Evolutionary conservation across 345 rosid genomes (phyloP).

Genomic region (Brassica cretica): DNA sequence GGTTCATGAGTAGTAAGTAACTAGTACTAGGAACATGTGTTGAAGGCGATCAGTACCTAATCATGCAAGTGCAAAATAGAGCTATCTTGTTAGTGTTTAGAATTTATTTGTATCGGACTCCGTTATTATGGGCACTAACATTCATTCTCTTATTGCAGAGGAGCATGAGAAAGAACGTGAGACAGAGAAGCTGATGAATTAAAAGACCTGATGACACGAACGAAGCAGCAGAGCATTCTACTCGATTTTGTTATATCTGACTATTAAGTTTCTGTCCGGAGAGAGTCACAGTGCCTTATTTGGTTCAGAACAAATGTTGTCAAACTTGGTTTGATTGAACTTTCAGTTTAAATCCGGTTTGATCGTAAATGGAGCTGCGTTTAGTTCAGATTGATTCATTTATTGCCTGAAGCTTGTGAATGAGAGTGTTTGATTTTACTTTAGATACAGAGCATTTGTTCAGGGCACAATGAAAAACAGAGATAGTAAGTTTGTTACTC

Average conservation of each 20-base stretch:
- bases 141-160: constrained; percentile 48
- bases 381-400: neutral
- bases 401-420: constrained; percentile 24
- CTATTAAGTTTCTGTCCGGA: neutral
- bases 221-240: neutral
- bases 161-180: constrained; percentile 66
- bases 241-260: too few species aligned
- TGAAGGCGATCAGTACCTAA: constrained; percentile 1
- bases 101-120: neutral
- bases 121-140: neutral
- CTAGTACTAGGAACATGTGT: neutral
- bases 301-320: neutral
- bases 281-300: neutral
- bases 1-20: neutral
- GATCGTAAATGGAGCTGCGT: neutral
- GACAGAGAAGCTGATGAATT: constrained; percentile 45
- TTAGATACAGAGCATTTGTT: constrained; percentile 25
- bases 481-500: neutral
- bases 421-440: neutral
- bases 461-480: constrained; percentile 16
- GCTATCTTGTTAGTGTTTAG: neutral
- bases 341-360: neutral
- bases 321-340: neutral
- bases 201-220: constrained; percentile 7
- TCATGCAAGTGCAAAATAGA: neutral